Evolutionary conservation across 768 basidiomycete species (phyloP).

Genomic region (Leccinum olivaceopallidum): DNA sequence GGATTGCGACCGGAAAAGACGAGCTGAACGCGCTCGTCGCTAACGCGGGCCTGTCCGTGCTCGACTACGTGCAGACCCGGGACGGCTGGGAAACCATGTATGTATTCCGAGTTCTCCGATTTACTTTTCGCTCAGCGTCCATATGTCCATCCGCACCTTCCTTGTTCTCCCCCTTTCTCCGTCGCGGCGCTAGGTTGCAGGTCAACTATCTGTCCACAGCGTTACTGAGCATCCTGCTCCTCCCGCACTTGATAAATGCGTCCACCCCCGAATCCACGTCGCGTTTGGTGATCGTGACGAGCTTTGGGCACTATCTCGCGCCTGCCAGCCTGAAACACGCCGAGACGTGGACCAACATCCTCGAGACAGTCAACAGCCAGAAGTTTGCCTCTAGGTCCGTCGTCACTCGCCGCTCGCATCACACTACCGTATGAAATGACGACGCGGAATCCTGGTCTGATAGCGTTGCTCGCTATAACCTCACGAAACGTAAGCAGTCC

Average conservation of each 20-base stretch:
- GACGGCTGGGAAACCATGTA: constrained; percentile 53
- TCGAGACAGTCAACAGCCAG: constrained; percentile 22
- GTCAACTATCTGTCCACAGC: constrained; percentile 36
- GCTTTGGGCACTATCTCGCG: constrained; percentile 26
- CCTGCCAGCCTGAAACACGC: constrained; percentile 5
- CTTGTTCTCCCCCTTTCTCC: not conserved
- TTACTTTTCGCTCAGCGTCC: not conserved
- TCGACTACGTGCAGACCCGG: constrained; percentile 26
- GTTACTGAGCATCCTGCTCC: constrained; percentile 31
- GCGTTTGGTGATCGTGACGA: constrained; percentile 30
- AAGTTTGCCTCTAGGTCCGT: constrained; percentile 23
- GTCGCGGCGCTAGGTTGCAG: constrained; percentile 26
- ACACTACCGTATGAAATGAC: not conserved
- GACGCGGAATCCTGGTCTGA: not conserved
- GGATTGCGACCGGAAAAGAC: constrained; percentile 23
- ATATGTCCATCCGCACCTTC: not conserved
- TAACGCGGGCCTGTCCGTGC: constrained; percentile 27
- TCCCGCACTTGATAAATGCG: constrained; percentile 31
- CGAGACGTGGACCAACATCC: constrained; percentile 18
- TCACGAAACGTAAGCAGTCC: constrained; percentile 25
- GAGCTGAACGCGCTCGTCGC: constrained; percentile 31
- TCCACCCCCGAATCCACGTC: constrained; percentile 15
- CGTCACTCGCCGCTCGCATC: not conserved
- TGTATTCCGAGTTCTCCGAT: not conserved
- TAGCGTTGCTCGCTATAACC: constrained; percentile 20